Evolutionary conservation across 805 yeast species (phyloP).

Genomic region (Myxozyma lipomycoides): DNA sequence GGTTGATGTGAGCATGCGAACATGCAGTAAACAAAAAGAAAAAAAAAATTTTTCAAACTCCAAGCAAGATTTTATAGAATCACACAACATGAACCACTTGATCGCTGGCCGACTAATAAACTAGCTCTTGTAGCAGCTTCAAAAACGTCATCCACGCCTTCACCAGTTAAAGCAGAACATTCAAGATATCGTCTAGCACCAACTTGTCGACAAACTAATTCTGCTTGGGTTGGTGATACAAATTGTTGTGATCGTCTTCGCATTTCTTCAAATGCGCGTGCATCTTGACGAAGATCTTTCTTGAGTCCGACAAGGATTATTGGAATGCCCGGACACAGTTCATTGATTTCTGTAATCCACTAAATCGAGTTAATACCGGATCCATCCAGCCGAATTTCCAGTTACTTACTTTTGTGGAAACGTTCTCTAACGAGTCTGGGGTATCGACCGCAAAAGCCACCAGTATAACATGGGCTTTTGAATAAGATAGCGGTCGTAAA

Average conservation of each 20-base stretch:
- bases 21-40: too few species aligned
- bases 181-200: slow-evolving; percentile 84
- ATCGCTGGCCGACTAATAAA: slow-evolving; percentile 51
- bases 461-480: slow-evolving; percentile 79
- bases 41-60: neutral
- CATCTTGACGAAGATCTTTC: slow-evolving; percentile 63
- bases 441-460: slow-evolving; percentile 83
- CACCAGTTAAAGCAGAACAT: slow-evolving; percentile 89
- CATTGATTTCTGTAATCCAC: slow-evolving; percentile 81
- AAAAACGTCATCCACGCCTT: slow-evolving; percentile 90
- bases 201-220: slow-evolving; percentile 65
- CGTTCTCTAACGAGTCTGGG: slow-evolving; percentile 80
- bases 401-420: slow-evolving; percentile 51
- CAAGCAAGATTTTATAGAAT: slow-evolving; percentile 30
- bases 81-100: slow-evolving; percentile 44
- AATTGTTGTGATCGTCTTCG: slow-evolving; percentile 51
- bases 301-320: slow-evolving; percentile 77
- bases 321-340: slow-evolving; percentile 79
- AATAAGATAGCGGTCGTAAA: slow-evolving; percentile 79
- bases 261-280: slow-evolving; percentile 37
- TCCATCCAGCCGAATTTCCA: neutral
- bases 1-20: too few species aligned
- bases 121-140: slow-evolving; percentile 87
- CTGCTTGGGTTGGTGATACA: slow-evolving; percentile 49
- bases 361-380: slow-evolving; percentile 1